Evolutionary conservation across 2,329 filamentous ascomycete species (phyloP), one percentile per base, ranked within the genome.

Genomic region (Fusarium sp.): DNA sequence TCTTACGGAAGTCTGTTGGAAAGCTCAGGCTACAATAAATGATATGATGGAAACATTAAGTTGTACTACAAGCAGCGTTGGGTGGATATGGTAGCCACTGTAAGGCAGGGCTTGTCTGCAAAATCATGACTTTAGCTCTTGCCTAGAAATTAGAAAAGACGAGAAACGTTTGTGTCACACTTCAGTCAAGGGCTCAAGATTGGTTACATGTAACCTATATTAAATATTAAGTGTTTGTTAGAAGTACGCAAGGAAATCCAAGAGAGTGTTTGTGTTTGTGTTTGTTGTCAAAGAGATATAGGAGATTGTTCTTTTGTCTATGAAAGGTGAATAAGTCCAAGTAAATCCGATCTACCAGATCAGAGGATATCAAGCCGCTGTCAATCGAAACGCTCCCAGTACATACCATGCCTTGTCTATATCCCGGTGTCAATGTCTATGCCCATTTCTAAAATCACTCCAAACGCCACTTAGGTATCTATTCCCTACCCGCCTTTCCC

Each of bases 141-240:
- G 22, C 6, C 29, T 29, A 9, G 18, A 27, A 13, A 14, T n/a
- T n/a, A 14, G 18, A 20, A n/a, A 29, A 20, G 24, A 31, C 7
- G 13, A 13, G 18, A 31, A 9, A 13, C 11, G 3, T 24, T 6
- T 54, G 1, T 5, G 11, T 31, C 48, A 52, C 18, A 20, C 11
- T 20, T 9, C 18, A 31, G 24, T 52, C 27, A n/a, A 8, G 11
- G 50, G 6, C 18, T 20, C 27, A 8, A n/a, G 27, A 18, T 31
- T 54, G 50, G 50, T 54, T 54, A 54, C 11, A 54, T 54, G 27
- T 54, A 54, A 54, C 50, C 50, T 31, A 54, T 54, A 54, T 54
- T 54, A 54, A 54, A n/a, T 20, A 54, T 54, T 54, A 54, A 54
- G 27, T 33, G 11, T 31, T 54, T 54, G 27, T 31, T 54, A 20